Base-by-base conservation (phyloP, 495 filamentous ascomycete genomes). In the Parathielavia hyrcaniae region DNA sequence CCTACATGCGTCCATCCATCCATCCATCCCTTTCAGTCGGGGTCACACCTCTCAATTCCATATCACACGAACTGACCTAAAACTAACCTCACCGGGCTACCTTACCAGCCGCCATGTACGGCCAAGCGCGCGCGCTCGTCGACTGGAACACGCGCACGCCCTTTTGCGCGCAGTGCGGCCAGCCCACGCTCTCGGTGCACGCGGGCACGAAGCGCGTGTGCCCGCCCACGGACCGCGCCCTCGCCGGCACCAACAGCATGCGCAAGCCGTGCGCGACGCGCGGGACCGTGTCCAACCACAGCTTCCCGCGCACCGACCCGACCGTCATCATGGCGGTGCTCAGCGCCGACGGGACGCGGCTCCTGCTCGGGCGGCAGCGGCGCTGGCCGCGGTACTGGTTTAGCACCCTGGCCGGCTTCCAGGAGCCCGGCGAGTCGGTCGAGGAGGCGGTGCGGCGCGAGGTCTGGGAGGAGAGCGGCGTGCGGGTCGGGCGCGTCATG, bases 101-200 rank as follows among this genome's bases (percentile, higher is more conserved):
- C n/a, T n/a, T n/a, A n/a, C n/a, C 50, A 91, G 92, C 90, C 57
- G 91, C 91, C 55, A 89, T 95, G 44, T 91, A 89, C 67, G 95
- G 89, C n/a, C 87, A 93, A 67, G 88, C 90, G 4, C 86, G 92
- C 62, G 85, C 88, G n/a, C 73, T 96, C 39, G 68, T 92, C 32
- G 93, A 97, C 74, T 98, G 93, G 93, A 97, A 98, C 72, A 80
- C 77, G 49, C 87, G 92, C 46, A 97, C 96, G 67, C 89, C 84
- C 38, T 97, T 90, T 75, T 98, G 93, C 72, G 89, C 83, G 11
- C 83, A 84, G 53, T 96, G 93, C 74, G 92, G 93, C 35, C 77
- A 89, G 59, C 83, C 79, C 10, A 97, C 93, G 3, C 72, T 96
- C 54, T 90, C 89, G 19, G 80, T 93, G 39, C 88, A 97, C 69